Conservation (phyloP, 2,329 filamentous ascomycete species). For the Fusarium floridanum region DNA sequence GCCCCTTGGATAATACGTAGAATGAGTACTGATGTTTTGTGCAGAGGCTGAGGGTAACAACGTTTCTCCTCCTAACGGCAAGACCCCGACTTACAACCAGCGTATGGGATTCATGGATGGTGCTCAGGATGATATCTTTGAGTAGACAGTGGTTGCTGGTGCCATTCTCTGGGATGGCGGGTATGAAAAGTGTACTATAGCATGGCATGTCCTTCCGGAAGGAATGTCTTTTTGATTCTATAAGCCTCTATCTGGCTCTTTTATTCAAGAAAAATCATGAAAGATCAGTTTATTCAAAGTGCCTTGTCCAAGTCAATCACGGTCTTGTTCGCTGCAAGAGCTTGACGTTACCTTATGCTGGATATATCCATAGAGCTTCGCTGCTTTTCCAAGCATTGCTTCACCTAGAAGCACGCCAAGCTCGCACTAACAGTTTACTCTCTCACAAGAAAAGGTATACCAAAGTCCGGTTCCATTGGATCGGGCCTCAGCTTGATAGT, state of each 20-base stretch:
- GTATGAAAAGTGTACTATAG: slow-evolving; percentile 10
- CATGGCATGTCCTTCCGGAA: slow-evolving; percentile 18
- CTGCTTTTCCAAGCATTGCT: background rate
- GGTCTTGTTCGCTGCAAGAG: background rate
- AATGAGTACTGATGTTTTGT: background rate
- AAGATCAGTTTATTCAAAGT: background rate
- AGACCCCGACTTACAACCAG: slow-evolving; percentile 50
- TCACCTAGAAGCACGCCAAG: background rate
- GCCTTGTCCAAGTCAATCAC: background rate
- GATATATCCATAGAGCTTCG: background rate
- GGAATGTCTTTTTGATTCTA: background rate
- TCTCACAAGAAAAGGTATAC: background rate
- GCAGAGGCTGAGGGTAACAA: slow-evolving; percentile 53
- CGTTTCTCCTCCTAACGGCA: slow-evolving; percentile 44
- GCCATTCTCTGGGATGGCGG: too few species aligned
- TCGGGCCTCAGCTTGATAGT: background rate
- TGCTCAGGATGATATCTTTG: slow-evolving; percentile 50
- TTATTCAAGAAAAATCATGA: background rate
- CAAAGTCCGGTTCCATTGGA: background rate
- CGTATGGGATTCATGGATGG: slow-evolving; percentile 52
- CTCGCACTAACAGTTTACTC: background rate
- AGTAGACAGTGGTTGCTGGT: background rate
- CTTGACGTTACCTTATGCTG: too few species aligned
- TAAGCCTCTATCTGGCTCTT: background rate
- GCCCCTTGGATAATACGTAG: background rate